Conservation (phyloP, 106 monocot species). For the Apostasia ramifera region DNA sequence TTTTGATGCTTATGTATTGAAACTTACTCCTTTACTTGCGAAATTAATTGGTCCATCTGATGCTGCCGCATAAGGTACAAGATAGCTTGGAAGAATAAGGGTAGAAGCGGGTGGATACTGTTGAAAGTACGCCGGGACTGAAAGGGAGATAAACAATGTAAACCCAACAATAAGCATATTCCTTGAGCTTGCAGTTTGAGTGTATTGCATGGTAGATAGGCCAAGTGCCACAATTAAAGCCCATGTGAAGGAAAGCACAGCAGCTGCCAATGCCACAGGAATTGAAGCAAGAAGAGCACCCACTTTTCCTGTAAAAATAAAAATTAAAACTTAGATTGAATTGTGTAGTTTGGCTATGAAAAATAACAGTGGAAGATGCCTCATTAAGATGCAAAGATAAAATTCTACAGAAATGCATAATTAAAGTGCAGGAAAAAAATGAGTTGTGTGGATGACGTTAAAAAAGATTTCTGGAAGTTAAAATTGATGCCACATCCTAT, state of each 20-base stretch:
- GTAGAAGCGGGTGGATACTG: slow-evolving; percentile 69
- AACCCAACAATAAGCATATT: slow-evolving; percentile 93
- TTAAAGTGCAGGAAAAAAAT: too few relatives aligned
- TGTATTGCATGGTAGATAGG: slow-evolving; percentile 80
- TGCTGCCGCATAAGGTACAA: slow-evolving; percentile 85
- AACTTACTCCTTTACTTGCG: slow-evolving; percentile 58
- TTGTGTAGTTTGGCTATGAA: not conserved
- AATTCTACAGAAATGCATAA: too few relatives aligned
- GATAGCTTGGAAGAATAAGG: slow-evolving; percentile 86
- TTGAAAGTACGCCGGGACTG: slow-evolving; percentile 87
- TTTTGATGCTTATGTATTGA: not conserved
- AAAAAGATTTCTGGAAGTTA: too few relatives aligned
- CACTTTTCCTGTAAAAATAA: slow-evolving; percentile 61
- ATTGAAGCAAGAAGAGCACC: slow-evolving; percentile 94
- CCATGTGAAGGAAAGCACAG: slow-evolving; percentile 95
- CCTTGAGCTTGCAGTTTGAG: slow-evolving; percentile 82
- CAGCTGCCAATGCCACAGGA: slow-evolving; percentile 81
- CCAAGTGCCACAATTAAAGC: slow-evolving; percentile 79
- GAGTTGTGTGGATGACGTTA: too few relatives aligned
- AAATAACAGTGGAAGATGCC: too few relatives aligned
- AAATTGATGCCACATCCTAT: too few relatives aligned
- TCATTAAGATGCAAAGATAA: too few relatives aligned
- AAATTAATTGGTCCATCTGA: slow-evolving; percentile 77
- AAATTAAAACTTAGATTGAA: not conserved
- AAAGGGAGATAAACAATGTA: slow-evolving; percentile 89